Evolutionary conservation across 73 alveolate genomes (phyloP), one percentile per base, ranked within the genome.

Genomic region (Vitrella brassicaformis): DNA sequence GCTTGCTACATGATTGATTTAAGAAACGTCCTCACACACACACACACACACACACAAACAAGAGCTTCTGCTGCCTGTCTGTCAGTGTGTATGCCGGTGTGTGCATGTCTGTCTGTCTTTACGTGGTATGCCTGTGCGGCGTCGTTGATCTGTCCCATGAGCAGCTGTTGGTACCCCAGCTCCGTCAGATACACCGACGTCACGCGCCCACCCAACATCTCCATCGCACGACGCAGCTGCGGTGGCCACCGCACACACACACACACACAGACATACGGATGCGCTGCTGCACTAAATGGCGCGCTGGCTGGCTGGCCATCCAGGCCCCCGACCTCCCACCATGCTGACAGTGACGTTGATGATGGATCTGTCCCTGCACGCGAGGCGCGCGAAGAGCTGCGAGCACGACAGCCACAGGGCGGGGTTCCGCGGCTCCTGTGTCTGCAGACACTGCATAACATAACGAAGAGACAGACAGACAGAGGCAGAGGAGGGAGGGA

Each of bases 1-100:
- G 94, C 93, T 69, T 87, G 85, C 74, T 84, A 82, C 74, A 14
- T 39, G 14, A 8, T 39, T 39, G 56, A 14, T 39, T 39, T 39
- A 39, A 39, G 14, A 39, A 39, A 39, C 56, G 22, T 39, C 4
- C 56, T 39, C 22, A 39, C 14, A 4, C 56, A 39, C 14, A 4
- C 56, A 39, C 56, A 4, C 56, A 14, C 4, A 4, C 56, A 4
- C 22, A 39, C 56, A 39, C 56, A 39, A 39, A 39, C 56, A 39
- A 39, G 14, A 8, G 14, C 56, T 39, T 14, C 14, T 4, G 14
- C 56, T 14, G 56, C 4, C 56, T 14, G 56, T 8, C 56, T 39
- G 22, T n/a, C n/a, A n/a, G n/a, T n/a, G n/a, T n/a, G n/a, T n/a
- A n/a, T n/a, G n/a, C n/a, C n/a, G n/a, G n/a, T n/a, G n/a, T n/a